phyloP scores from a whole-genome alignment of 2,329 filamentous ascomycete genomes.

The Ophiobolus disseminans region DNA sequence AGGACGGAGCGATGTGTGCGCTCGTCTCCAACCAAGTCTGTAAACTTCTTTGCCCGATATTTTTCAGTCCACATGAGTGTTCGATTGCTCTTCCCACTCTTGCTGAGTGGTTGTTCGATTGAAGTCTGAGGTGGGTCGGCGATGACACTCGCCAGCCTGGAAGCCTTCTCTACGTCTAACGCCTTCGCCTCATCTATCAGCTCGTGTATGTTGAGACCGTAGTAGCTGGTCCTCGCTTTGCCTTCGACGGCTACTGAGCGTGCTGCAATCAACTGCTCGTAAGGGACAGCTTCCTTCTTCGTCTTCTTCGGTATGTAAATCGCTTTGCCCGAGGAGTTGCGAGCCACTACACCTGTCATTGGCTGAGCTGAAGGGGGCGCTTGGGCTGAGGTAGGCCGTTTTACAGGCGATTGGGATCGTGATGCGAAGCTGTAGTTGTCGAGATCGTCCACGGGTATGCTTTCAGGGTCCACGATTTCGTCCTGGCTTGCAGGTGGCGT shows the following conservation, averaged over 20 bases:
- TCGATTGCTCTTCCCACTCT: constrained; percentile 39
- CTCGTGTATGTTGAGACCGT: constrained; percentile 89
- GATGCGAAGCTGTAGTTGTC: constrained; percentile 38
- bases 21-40: constrained; percentile 93
- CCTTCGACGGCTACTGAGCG: constrained; percentile 69
- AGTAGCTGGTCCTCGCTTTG: constrained; percentile 77
- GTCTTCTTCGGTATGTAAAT: constrained; percentile 65
- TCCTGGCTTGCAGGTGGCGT: constrained; percentile 47
- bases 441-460: constrained; percentile 37
- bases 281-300: constrained; percentile 58
- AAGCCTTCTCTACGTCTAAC: constrained; percentile 58
- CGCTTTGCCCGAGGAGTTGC: constrained; percentile 64
- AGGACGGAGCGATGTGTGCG: constrained; percentile 89
- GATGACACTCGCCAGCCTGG: constrained; percentile 28
- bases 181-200: constrained; percentile 75
- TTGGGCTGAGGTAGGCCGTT: constrained; percentile 18
- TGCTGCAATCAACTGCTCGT: constrained; percentile 71
- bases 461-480: constrained; percentile 35
- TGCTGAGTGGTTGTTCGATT: constrained; percentile 45
- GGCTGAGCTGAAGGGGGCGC: constrained; percentile 25
- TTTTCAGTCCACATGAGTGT: constrained; percentile 93
- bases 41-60: constrained; percentile 89
- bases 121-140: constrained; percentile 42
- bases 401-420: constrained; percentile 31
- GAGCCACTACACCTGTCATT: constrained; percentile 30